phyloP scores from a whole-genome alignment of 2,329 filamentous ascomycete species.

The Colletotrichum tabaci region DNA sequence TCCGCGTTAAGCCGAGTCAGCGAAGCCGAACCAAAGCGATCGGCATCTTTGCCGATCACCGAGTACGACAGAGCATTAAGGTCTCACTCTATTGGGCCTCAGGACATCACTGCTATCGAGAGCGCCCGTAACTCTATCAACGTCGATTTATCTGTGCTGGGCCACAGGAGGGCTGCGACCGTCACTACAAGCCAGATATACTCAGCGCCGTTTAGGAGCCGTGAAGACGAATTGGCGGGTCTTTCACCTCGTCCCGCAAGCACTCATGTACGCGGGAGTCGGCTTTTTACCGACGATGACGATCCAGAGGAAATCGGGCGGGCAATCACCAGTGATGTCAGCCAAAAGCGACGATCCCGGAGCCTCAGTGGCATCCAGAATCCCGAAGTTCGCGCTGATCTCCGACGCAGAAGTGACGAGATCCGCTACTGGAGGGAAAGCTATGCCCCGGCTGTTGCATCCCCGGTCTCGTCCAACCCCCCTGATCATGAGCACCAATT shows the following conservation, averaged over 20 bases:
- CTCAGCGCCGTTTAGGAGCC: slow-evolving; percentile 52
- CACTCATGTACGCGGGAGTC: slow-evolving; percentile 66
- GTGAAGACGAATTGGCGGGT: slow-evolving; percentile 64
- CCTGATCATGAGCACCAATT: slow-evolving; percentile 56
- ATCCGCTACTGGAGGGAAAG: slow-evolving; percentile 76
- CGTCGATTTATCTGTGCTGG: slow-evolving; percentile 57
- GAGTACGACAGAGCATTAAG: slow-evolving; percentile 73
- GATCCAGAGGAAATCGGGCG: slow-evolving; percentile 72
- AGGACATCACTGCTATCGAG: slow-evolving; percentile 68
- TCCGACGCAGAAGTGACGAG: slow-evolving; percentile 72
- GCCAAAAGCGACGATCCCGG: slow-evolving; percentile 69
- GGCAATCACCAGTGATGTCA: slow-evolving; percentile 71
- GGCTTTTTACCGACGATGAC: slow-evolving; percentile 54
- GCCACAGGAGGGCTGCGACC: slow-evolving; percentile 59
- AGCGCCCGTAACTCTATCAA: slow-evolving; percentile 69
- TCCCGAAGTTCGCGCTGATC: slow-evolving; percentile 23
- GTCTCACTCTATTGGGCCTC: slow-evolving; percentile 72
- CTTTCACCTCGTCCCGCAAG: slow-evolving; percentile 75
- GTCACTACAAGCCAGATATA: slow-evolving; percentile 57
- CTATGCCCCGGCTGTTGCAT: slow-evolving; percentile 64
- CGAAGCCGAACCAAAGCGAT: slow-evolving; percentile 65
- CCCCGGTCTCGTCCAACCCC: slow-evolving; percentile 65
- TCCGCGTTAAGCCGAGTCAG: slow-evolving; percentile 53
- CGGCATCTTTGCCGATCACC: slow-evolving; percentile 71
- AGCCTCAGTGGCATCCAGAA: slow-evolving; percentile 62